These are phyloP conservation scores for Pseudoperonospora humuli DNA, from an alignment of 352 stramenopile genomes.

Conservation along the genomic window DNA sequence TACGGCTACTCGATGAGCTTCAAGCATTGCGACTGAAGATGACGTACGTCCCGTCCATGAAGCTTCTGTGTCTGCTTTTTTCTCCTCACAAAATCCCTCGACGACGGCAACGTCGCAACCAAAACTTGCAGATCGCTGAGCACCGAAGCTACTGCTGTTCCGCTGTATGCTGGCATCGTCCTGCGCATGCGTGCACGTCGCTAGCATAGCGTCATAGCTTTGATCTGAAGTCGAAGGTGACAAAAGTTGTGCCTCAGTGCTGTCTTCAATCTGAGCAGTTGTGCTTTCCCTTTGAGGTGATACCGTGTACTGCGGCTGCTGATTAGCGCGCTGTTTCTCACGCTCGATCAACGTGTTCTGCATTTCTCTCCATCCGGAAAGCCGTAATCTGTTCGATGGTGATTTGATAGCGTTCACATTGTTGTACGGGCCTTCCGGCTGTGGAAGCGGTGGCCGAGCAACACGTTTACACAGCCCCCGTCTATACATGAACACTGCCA, in stretches of 20 bases:
- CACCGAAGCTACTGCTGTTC: constrained; percentile 1
- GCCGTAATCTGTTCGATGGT: constrained; percentile 51
- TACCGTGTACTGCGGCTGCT: constrained; percentile 17
- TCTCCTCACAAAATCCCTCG: constrained; percentile 17
- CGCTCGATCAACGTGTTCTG: constrained; percentile 47
- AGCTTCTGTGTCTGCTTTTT: constrained; percentile 1
- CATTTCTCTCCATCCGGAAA: constrained; percentile 52
- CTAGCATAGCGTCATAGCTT: constrained; percentile 10
- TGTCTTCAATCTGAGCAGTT: not conserved
- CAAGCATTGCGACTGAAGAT: constrained; percentile 16
- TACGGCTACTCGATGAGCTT: constrained; percentile 9
- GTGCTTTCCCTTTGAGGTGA: constrained; percentile 14
- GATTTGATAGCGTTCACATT: constrained; percentile 62
- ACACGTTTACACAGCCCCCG: constrained; percentile 32
- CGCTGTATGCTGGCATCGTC: constrained; percentile 6
- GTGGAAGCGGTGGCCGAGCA: constrained; percentile 6
- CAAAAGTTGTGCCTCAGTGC: constrained; percentile 1
- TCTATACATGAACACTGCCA: constrained; percentile 53
- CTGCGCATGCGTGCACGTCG: constrained; percentile 11
- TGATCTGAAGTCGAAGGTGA: constrained; percentile 2
- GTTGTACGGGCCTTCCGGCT: constrained; percentile 53
- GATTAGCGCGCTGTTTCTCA: constrained; percentile 38
- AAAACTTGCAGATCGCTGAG: constrained; percentile 4
- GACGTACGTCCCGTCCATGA: constrained; percentile 4
- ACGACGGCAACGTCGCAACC: constrained; percentile 11